Evolutionary conservation across 2,329 filamentous ascomycete genomes (phyloP).

Genomic region (Penicillium sp.): DNA sequence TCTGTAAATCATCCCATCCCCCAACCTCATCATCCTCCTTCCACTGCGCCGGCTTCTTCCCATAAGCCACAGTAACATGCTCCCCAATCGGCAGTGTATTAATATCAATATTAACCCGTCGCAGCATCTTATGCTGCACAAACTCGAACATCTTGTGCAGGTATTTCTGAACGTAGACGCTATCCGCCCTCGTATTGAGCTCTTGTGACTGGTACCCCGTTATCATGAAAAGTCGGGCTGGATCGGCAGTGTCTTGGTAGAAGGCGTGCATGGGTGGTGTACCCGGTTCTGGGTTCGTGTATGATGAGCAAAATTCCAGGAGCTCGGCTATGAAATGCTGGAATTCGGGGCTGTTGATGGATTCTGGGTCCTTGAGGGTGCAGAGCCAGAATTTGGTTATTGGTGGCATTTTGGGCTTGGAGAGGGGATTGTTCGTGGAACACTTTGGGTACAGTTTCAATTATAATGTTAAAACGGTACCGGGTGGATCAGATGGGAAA

Average conservation of each 20-base stretch:
- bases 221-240: constrained; percentile 11
- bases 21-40: constrained; percentile 1
- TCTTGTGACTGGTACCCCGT: constrained; percentile 16
- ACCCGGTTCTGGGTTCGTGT: constrained; percentile 4
- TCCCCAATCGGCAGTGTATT: background rate
- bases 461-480: too few species aligned
- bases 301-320: constrained; percentile 5
- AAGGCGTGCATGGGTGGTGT: constrained; percentile 10
- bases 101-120: constrained; percentile 9
- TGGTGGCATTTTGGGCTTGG: constrained; percentile 5
- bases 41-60: constrained; percentile 3
- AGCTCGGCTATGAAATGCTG: constrained; percentile 6
- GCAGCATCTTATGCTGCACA: constrained; percentile 10
- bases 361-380: constrained; percentile 4
- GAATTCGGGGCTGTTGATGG: constrained; percentile 1
- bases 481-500: too few species aligned
- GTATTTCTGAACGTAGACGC: constrained; percentile 7
- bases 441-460: too few species aligned
- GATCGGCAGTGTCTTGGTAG: constrained; percentile 12
- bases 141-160: constrained; percentile 5
- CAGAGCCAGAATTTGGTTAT: constrained; percentile 16
- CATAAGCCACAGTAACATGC: constrained; percentile 1
- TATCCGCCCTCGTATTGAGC: constrained; percentile 10
- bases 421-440: background rate
- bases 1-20: constrained; percentile 8